These are phyloP conservation scores for Gossypium longicalyx DNA, from an alignment of 345 rosid species.

Conservation along the genomic window DNA sequence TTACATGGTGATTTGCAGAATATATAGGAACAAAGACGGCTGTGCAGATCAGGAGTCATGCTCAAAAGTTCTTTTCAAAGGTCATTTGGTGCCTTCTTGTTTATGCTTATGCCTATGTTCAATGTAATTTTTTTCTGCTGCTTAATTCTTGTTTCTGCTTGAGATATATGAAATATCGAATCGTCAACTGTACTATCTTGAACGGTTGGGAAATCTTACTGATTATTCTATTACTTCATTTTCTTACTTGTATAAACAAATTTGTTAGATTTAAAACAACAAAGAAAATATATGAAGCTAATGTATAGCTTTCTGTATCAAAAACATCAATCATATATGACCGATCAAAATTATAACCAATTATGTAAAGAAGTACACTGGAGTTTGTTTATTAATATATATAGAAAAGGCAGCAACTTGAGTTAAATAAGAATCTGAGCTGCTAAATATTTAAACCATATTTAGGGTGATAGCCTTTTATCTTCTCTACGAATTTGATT, in stretches of 20 bases:
- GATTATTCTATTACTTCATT: neutral
- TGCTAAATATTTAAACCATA: neutral
- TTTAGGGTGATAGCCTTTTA: neutral
- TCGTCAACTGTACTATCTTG: slow-evolving; percentile 4
- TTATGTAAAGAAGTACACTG: neutral
- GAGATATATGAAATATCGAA: neutral
- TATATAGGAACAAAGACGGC: slow-evolving; percentile 97
- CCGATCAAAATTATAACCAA: neutral
- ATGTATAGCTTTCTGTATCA: neutral
- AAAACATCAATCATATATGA: neutral
- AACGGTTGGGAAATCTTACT: neutral
- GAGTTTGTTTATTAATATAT: neutral
- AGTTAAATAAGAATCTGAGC: neutral
- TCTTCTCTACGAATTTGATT: neutral
- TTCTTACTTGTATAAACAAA: neutral
- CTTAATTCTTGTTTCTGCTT: slow-evolving; percentile 11
- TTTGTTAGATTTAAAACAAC: neutral
- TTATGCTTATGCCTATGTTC: slow-evolving; percentile 10
- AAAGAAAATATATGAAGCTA: neutral
- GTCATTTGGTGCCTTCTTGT: slow-evolving; percentile 38
- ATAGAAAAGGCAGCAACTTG: neutral
- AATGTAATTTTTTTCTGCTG: slow-evolving; percentile 10
- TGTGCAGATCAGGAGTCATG: slow-evolving; percentile 98
- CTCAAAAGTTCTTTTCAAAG: slow-evolving; percentile 95
- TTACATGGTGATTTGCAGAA: slow-evolving; percentile 55